Evolutionary conservation across 2,329 filamentous ascomycete species (phyloP), one percentile per base, ranked within the genome.

Genomic region (Fusarium armeniacum): DNA sequence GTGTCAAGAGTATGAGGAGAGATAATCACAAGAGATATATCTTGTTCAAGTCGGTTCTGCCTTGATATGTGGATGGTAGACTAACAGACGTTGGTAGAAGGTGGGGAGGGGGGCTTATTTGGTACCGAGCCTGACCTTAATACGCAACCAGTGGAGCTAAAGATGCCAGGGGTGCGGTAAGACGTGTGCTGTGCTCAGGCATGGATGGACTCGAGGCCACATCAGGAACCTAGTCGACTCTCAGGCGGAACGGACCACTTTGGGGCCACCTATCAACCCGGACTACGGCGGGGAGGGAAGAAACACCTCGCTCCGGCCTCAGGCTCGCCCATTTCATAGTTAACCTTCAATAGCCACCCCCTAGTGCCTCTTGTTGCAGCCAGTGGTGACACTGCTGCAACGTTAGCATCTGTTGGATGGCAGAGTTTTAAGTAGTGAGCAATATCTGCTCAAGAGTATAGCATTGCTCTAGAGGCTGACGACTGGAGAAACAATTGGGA

Each of bases 241-340:
- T 28, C 24, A 52, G 49, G 67, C 69, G 58, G 63, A 65, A 72
- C 71, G 73, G 68, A 70, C 69, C 57, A 72, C 62, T 54, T 66
- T 62, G 57, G 63, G 55, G 65, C 70, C 73, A 70, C 70, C 73
- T 75, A 73, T 75, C 73, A 75, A 74, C 73, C 74, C 66, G 61
- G 63, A 70, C 70, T 65, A 74, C 66, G 61, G 63, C 73, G 73
- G 73, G 72, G 70, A 64, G 62, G 63, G 58, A 72, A 72, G 60
- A 75, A 70, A 58, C 63, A 61, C 73, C 65, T 73, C 70, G 62
- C 70, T 57, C 67, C 59, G 58, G 65, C 67, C 67, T 65, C 69
- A 67, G 69, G 61, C 52, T 58, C 58, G 22, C 28, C 57, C 62
- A 51, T 59, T 40, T 49, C 54, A 40, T 20, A n/a, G 36, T 62